Percentiles rank a stretch among this genome's conserved stretches.
phyloP scores from a whole-genome alignment of 352 stramenopile genomes.

The Phytophthora ohioensis region DNA sequence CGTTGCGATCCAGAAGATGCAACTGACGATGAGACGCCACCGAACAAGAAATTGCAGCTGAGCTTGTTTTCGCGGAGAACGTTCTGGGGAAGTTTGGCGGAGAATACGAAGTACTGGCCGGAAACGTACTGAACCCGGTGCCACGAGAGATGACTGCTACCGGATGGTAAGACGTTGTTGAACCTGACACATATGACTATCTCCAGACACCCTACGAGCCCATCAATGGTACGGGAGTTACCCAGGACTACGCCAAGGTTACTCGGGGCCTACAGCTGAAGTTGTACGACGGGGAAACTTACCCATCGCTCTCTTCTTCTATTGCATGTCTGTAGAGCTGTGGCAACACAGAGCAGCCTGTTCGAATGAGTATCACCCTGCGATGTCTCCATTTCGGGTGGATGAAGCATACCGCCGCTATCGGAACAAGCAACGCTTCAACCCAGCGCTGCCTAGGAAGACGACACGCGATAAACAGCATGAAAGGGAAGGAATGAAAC shows the following conservation, averaged over 20 bases:
- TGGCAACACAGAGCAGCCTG: conserved; percentile 25
- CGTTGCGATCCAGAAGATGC: too few species aligned
- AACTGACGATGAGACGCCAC: conserved; percentile 10
- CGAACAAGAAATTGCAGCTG: conserved; percentile 5
- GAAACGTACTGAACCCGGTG: conserved; percentile 16
- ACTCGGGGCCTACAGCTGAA: conserved; percentile 1
- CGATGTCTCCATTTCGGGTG: conserved; percentile 6
- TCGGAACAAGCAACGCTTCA: conserved; percentile 1
- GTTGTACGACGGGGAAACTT: conserved; percentile 5
- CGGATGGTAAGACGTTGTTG: conserved; percentile 16
- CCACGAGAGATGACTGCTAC: conserved; percentile 6
- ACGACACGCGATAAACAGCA: conserved; percentile 22
- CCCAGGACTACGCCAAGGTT: conserved; percentile 15
- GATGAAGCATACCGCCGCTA: conserved; percentile 16
- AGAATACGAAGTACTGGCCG: conserved; percentile 14
- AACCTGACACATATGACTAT: conserved; percentile 8
- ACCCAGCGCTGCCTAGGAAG: conserved; percentile 5
- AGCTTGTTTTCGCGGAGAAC: conserved; percentile 17
- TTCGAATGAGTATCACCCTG: conserved; percentile 25
- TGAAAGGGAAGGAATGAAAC: conserved; percentile 2
- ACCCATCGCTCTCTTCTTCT: conserved; percentile 21
- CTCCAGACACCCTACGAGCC: conserved; percentile 12
- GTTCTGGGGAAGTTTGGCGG: conserved; percentile 15
- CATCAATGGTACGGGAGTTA: background rate
- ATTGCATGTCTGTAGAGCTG: conserved; percentile 21